These are phyloP conservation scores for Heritiera fomes DNA, from an alignment of 345 rosid genomes.

Conservation along the genomic window DNA sequence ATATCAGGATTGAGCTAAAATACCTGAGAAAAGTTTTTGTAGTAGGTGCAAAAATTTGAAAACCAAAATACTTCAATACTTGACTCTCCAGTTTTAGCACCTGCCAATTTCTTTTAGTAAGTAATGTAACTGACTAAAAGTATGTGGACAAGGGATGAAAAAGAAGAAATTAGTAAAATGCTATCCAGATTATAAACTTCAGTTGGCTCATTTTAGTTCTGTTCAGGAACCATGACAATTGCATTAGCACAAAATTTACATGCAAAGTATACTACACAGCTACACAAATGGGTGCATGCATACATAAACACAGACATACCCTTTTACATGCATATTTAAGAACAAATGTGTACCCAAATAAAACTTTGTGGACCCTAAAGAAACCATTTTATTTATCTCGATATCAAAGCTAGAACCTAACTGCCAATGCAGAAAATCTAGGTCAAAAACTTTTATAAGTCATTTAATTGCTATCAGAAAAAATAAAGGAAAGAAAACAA, in stretches of 20 bases:
- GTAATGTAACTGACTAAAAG: background rate
- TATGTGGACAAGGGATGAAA: background rate
- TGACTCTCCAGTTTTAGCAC: constrained; percentile 71
- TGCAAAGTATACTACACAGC: background rate
- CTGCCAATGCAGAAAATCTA: background rate
- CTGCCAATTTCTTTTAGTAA: constrained; percentile 35
- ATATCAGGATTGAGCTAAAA: constrained; percentile 11
- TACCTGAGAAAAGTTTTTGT: constrained; percentile 90
- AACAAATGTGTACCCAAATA: background rate
- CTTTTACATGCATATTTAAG: background rate
- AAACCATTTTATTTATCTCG: background rate
- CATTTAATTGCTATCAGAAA: background rate
- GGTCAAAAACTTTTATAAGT: background rate
- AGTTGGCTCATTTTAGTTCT: background rate
- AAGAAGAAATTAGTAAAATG: background rate
- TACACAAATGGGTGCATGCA: background rate
- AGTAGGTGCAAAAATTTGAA: constrained; percentile 69
- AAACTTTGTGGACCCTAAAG: background rate
- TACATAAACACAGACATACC: background rate
- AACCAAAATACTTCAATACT: constrained; percentile 67
- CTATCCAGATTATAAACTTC: background rate
- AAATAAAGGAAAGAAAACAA: background rate
- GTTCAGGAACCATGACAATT: background rate
- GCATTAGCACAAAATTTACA: background rate
- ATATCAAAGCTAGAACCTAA: background rate